Base-by-base conservation (phyloP, 1,284 basidiomycete genomes). In the Tetrapyrgos nigripes region DNA sequence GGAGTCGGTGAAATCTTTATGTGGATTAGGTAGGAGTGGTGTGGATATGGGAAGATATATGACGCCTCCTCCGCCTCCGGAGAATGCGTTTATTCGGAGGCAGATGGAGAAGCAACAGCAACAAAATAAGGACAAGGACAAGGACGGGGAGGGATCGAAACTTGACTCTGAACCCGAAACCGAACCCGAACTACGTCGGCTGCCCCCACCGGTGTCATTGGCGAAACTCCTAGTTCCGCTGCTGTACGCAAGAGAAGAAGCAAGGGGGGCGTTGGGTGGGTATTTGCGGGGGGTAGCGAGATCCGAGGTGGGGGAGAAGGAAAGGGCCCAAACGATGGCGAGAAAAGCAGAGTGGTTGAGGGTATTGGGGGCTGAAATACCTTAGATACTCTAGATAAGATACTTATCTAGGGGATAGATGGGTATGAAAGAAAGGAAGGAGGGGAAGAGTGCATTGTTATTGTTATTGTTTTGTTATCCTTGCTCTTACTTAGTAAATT, bases 71-170 rank as follows among this genome's bases (percentile, higher is more conserved):
- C 66, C 68, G 17, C 77, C 77, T 1, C 72, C 73, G 1, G 64
- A 64, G 23, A 81, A 79, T 62, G 69, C 66, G 2, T 79, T 75
- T 63, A 73, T 79, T 64, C 77, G 70, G 57, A 55, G 50, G n/a
- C 19, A 50, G 19, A 24, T 19, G 24, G 27, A 31, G 23, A 49
- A 33, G 3, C 17, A 37, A 19, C 11, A 27, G 44, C 29, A 26
- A 43, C n/a, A 21, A n/a, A 19, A 23, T 3, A 46, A 45, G 24
- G 27, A 29, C 13, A 27, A 49, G 47, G 27, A n/a, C 4, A 50
- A 50, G 31, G 14, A 14, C 8, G 31, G 14, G 37, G 37, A 4
- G 17, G 48, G 21, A 17, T 29, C n/a, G 27, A 4, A 14, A 29
- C 48, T n/a, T 31, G 24, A 13, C 4, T 26, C 48, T 13, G n/a